phyloP scores from a whole-genome alignment of 1,139 yeast genomes.

The Yarrowia galli region DNA sequence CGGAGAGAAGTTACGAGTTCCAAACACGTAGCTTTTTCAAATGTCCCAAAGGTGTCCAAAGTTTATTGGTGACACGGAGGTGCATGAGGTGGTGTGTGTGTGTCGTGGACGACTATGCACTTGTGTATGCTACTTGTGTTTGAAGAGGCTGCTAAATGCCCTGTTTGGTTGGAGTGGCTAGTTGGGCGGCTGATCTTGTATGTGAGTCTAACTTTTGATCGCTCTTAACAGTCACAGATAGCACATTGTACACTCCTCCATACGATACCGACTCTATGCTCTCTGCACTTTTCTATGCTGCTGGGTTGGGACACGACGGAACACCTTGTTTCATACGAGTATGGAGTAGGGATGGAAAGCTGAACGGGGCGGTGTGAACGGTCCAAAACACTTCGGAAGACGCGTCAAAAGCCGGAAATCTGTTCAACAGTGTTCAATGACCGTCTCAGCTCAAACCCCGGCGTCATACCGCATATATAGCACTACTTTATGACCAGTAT shows the following conservation, averaged over 20 bases:
- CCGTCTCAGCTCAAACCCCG: neutral
- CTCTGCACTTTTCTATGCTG: neutral
- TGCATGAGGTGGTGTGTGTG: neutral
- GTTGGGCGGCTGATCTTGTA: no score
- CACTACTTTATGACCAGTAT: neutral
- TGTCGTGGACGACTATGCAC: no score
- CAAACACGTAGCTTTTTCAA: conserved; percentile 38
- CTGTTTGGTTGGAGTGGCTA: neutral
- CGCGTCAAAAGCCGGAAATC: neutral
- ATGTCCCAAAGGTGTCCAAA: conserved; percentile 28
- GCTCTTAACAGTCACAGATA: no score
- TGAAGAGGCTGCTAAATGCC: neutral
- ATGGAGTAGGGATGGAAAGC: neutral
- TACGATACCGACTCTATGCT: neutral
- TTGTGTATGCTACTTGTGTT: neutral
- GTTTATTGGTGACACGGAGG: conserved; percentile 23
- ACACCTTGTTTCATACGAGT: neutral
- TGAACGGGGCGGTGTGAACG: no score
- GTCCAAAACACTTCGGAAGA: neutral
- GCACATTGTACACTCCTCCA: neutral
- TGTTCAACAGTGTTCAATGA: neutral
- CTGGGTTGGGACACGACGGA: no score
- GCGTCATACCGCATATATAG: neutral
- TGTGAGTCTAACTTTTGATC: no score
- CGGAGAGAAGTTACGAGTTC: neutral